Percentiles rank a stretch among this genome's conserved stretches.
phyloP scores from a whole-genome alignment of 73 alveolate species.

The Stentor roeselii region DNA sequence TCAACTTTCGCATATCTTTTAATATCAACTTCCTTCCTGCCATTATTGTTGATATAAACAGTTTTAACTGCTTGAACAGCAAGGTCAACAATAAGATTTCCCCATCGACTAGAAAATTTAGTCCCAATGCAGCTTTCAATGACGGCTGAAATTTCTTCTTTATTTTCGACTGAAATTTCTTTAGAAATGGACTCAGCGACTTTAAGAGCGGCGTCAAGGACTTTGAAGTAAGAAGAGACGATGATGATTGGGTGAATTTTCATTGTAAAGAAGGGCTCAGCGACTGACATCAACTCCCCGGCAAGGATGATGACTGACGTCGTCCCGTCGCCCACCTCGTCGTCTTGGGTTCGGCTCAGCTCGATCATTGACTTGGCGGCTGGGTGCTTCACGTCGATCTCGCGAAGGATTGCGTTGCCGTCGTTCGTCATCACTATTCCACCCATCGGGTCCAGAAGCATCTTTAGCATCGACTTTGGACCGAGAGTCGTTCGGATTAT shows the following conservation, averaged over 20 bases:
- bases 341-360: constrained; percentile 90
- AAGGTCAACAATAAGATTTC: constrained; percentile 64
- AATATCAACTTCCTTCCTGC: too few species aligned
- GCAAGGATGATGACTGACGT: constrained; percentile 98
- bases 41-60: constrained; percentile 79
- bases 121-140: constrained; percentile 77
- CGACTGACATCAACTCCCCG: constrained; percentile 90
- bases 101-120: constrained; percentile 81
- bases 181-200: constrained; percentile 47
- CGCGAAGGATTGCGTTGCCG: constrained; percentile 99
- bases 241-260: constrained; percentile 80
- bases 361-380: constrained; percentile 99
- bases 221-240: constrained; percentile 84
- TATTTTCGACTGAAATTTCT: constrained; percentile 45
- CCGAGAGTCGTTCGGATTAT: constrained; percentile 98
- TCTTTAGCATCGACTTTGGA: constrained; percentile 98
- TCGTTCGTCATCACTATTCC: constrained; percentile 99
- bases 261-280: constrained; percentile 64
- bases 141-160: constrained; percentile 62
- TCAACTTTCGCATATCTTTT: constrained; percentile 82
- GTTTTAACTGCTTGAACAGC: constrained; percentile 80
- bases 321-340: constrained; percentile 99
- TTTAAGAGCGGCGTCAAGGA: constrained; percentile 76
- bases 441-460: constrained; percentile 95
- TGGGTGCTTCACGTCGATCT: constrained; percentile 98